Base-by-base conservation (phyloP, 306 rosid genomes). In the Glycine tomentella region DNA sequence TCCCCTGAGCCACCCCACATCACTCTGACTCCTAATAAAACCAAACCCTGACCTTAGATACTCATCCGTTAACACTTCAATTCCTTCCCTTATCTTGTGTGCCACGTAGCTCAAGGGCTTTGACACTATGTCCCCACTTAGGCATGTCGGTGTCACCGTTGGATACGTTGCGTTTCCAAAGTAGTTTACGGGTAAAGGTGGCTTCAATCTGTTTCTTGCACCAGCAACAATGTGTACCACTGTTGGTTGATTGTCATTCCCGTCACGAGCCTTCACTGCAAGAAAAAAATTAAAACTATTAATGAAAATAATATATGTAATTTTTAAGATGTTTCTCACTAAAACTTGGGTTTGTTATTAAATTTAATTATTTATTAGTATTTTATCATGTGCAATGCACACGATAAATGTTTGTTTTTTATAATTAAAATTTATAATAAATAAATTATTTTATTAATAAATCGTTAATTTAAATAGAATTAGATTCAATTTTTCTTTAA, bases 11-110 rank as follows among this genome's bases (percentile, higher is more conserved):
- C 31, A 25, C 31, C 31, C 31, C 31, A 25, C 31, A 25, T 25
- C 31, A 25, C 31, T 25, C 31, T 25, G 31, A 25, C 31, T 56
- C 49, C 71, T 44, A 6, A 83, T 42, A 1, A 65, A 57, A 4
- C 79, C 83, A 9, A 74, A 52, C 25, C 17, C 51, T 0, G 81
- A 79, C 38, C 64, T 74, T 3, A 84, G 2, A 63, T 73, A 74
- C 33, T 83, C 81, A 58, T 79, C 63, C 17, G 50, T 84, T 20
- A 84, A 5, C 36, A 51, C 10, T 8, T 74, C 77, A n/a, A 84
- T 50, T 0, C 74, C 80, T 67, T 74, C 87, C 33, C 87, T 84
- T 6, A 79, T 9, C 58, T 80, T 84, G 4, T 66, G 51, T 0
- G 84, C 74, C 13, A 46, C 77, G 63, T 55, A 57, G 9, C 81